These are phyloP conservation scores for Umbelopsis ramanniana DNA, from an alignment of 192 early-diverging fungal genomes.

Conservation along the genomic window DNA sequence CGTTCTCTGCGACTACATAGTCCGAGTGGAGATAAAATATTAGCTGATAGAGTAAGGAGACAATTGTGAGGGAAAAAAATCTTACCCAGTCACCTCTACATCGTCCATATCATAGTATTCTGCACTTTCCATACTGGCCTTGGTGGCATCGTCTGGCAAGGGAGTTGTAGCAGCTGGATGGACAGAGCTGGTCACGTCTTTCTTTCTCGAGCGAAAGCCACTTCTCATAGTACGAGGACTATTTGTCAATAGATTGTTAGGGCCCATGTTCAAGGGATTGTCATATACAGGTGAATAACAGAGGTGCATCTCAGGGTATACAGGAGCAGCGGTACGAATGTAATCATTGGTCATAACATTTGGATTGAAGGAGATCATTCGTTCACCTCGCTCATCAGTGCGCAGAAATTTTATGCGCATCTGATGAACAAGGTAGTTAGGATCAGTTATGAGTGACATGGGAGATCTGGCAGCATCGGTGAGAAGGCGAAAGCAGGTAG, in stretches of 20 bases:
- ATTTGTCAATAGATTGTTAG: constrained; percentile 22
- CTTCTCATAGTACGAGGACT: constrained; percentile 38
- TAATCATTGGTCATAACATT: constrained; percentile 63
- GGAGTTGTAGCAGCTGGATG: constrained; percentile 35
- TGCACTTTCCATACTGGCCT: constrained; percentile 58
- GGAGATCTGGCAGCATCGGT: constrained; percentile 4
- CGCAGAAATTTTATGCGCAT: constrained; percentile 76
- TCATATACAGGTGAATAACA: constrained; percentile 61
- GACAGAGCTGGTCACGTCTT: constrained; percentile 4
- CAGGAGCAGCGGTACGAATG: constrained; percentile 59
- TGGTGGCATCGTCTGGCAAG: constrained; percentile 31
- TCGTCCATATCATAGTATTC: constrained; percentile 62
- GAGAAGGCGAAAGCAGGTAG: not conserved
- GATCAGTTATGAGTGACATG: constrained; percentile 76
- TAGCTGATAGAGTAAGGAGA: not conserved
- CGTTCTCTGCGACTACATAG: constrained; percentile 9
- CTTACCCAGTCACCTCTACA: constrained; percentile 5
- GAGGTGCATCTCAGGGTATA: constrained; percentile 62
- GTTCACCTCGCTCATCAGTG: constrained; percentile 74
- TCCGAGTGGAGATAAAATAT: not conserved
- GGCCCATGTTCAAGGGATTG: constrained; percentile 37
- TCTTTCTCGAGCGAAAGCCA: constrained; percentile 27
- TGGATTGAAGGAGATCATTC: constrained; percentile 71
- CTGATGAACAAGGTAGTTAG: constrained; percentile 75
- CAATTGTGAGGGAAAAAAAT: too few relatives aligned